Evolutionary conservation across 768 basidiomycete genomes (phyloP).

Genomic region (Sporobolomyces pararoseus): DNA sequence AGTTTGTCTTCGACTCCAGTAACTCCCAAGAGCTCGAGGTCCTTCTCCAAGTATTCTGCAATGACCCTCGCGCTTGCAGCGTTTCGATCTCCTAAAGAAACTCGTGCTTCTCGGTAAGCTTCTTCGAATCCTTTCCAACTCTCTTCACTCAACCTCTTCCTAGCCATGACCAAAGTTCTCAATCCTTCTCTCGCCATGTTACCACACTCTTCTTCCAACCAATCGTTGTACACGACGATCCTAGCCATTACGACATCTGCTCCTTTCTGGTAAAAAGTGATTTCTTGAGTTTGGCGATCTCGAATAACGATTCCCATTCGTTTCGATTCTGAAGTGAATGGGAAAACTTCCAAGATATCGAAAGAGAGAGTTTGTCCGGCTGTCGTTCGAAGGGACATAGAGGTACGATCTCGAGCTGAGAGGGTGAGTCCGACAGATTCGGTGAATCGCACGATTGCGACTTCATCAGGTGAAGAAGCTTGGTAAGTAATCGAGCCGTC

Average conservation of each 20-base stretch:
- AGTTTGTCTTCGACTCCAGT: slow-evolving; percentile 99
- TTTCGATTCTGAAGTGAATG: slow-evolving; percentile 97
- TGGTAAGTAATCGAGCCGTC: slow-evolving; percentile 94
- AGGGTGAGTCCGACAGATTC: slow-evolving; percentile 89
- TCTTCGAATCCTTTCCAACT: slow-evolving; percentile 70
- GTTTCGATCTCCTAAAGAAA: slow-evolving; percentile 68
- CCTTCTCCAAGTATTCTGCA: slow-evolving; percentile 71
- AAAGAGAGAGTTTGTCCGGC: slow-evolving; percentile 63
- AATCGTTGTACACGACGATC: slow-evolving; percentile 94
- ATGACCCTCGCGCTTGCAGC: slow-evolving; percentile 76
- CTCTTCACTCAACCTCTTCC: slow-evolving; percentile 68
- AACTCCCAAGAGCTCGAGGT: slow-evolving; percentile 83
- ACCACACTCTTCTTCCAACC: slow-evolving; percentile 96
- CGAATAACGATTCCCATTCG: slow-evolving; percentile 97
- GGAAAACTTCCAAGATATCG: slow-evolving; percentile 90
- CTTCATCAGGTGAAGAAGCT: slow-evolving; percentile 97
- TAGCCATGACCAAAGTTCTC: slow-evolving; percentile 85
- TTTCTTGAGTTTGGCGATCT: slow-evolving; percentile 68
- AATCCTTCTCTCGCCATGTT: slow-evolving; percentile 98
- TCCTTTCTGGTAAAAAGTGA: slow-evolving; percentile 90
- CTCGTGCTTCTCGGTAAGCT: slow-evolving; percentile 70
- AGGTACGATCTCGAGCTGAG: slow-evolving; percentile 79
- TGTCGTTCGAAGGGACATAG: slow-evolving; percentile 77
- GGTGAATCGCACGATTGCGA: slow-evolving; percentile 97
- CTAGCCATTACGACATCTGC: slow-evolving; percentile 97